Percentiles rank a stretch among this genome's conserved stretches.
These are phyloP conservation scores for Cytospora schulzeri DNA, from an alignment of 2,329 filamentous ascomycete species.

Conservation along the genomic window DNA sequence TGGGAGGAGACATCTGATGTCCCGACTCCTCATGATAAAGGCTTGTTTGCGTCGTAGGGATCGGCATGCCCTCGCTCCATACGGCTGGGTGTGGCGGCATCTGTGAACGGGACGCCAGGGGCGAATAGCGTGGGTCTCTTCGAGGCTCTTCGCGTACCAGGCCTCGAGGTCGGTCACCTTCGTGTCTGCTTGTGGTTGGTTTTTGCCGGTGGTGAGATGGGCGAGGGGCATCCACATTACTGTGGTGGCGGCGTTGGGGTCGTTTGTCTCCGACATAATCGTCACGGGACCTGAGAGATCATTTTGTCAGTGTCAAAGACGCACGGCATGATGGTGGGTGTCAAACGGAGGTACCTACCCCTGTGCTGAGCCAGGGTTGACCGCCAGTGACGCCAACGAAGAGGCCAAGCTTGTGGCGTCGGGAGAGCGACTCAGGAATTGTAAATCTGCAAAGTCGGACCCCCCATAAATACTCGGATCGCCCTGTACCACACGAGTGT, in stretches of 20 bases:
- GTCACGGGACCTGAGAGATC: neutral
- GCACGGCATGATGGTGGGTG: neutral
- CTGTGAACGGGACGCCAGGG: neutral
- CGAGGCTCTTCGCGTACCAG: neutral
- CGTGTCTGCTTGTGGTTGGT: neutral
- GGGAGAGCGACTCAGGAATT: neutral
- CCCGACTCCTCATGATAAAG: neutral
- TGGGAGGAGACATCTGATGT: neutral
- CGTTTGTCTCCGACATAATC: neutral
- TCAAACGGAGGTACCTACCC: neutral
- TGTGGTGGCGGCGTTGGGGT: neutral
- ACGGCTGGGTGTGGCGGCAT: neutral
- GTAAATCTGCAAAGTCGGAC: neutral
- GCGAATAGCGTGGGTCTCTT: neutral
- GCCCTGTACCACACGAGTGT: neutral
- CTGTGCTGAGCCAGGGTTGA: neutral
- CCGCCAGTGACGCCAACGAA: neutral
- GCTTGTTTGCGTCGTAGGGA: neutral
- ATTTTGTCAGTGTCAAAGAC: neutral
- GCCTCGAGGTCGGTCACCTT: neutral
- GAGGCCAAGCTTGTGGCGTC: neutral
- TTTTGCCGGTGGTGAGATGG: neutral
- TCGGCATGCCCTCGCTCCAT: neutral
- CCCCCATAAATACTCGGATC: neutral
- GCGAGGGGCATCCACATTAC: neutral